A percentile compares a stretch with the other conserved stretches of the same genome.
These are phyloP conservation scores for Cladosporium sp. DNA, from an alignment of 2,329 filamentous ascomycete genomes.

Conservation along the genomic window DNA sequence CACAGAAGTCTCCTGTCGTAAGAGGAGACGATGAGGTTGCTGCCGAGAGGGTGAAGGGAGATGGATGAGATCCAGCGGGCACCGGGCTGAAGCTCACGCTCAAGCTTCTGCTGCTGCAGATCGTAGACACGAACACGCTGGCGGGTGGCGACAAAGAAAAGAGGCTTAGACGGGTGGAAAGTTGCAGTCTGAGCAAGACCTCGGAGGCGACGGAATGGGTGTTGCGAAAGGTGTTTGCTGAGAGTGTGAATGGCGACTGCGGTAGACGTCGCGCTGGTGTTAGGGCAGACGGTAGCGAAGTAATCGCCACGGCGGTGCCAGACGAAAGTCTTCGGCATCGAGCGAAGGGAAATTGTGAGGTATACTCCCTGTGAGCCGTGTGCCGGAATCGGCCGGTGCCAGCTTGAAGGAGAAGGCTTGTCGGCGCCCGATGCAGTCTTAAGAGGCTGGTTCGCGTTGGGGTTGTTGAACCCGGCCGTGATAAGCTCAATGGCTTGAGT, in stretches of 20 bases:
- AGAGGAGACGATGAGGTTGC: slow-evolving; percentile 88
- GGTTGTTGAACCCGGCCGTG: slow-evolving; percentile 82
- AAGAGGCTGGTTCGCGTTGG: slow-evolving; percentile 55
- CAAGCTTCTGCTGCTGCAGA: slow-evolving; percentile 79
- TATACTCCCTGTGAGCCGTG: slow-evolving; percentile 74
- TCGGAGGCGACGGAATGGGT: slow-evolving; percentile 75
- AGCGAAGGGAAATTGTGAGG: slow-evolving; percentile 67
- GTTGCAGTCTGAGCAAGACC: slow-evolving; percentile 80
- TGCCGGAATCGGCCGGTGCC: slow-evolving; percentile 69
- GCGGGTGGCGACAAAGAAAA: slow-evolving; percentile 95
- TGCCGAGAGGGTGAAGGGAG: slow-evolving; percentile 85
- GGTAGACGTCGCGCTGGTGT: slow-evolving; percentile 56
- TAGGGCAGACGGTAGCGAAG: slow-evolving; percentile 82
- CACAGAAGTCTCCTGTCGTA: slow-evolving; percentile 92
- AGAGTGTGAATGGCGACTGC: slow-evolving; percentile 92
- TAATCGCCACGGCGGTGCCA: slow-evolving; percentile 96
- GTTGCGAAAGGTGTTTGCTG: slow-evolving; percentile 88
- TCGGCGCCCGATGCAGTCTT: slow-evolving; percentile 45
- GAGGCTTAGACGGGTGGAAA: slow-evolving; percentile 87
- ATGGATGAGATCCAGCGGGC: slow-evolving; percentile 92
- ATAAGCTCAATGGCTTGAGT: slow-evolving; percentile 9
- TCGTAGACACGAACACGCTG: slow-evolving; percentile 92
- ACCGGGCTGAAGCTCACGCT: slow-evolving; percentile 90
- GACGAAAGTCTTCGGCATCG: slow-evolving; percentile 70
- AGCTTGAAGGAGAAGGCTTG: slow-evolving; percentile 72